Evolutionary conservation across 345 rosid genomes (phyloP).

Genomic region (Boechera retrofracta): DNA sequence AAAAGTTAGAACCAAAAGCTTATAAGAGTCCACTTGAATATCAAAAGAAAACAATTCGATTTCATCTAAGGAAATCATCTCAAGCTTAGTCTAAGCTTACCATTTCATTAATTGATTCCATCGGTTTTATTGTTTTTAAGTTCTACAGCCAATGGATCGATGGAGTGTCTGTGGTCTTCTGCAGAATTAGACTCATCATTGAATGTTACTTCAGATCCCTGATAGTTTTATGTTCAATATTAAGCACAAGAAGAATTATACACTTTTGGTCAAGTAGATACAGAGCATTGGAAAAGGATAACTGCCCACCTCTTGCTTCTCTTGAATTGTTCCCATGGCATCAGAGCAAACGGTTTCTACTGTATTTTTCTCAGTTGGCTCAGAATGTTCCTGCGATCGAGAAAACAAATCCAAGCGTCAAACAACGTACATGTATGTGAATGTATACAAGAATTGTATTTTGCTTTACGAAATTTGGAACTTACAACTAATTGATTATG

Average conservation of each 20-base stretch:
- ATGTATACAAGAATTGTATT: slow-evolving; percentile 6
- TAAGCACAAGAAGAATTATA: slow-evolving; percentile 24
- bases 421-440: neutral
- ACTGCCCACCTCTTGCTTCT: slow-evolving; percentile 30
- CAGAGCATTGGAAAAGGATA: slow-evolving; percentile 8
- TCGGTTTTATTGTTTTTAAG: slow-evolving; percentile 9
- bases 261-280: slow-evolving; percentile 2
- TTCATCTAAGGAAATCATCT: neutral
- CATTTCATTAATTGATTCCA: slow-evolving; percentile 35
- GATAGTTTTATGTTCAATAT: slow-evolving; percentile 40
- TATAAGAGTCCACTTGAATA: neutral
- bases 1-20: slow-evolving; percentile 18
- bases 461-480: slow-evolving; percentile 19
- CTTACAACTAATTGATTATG: slow-evolving; percentile 34
- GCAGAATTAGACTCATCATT: slow-evolving; percentile 29
- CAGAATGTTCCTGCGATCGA: slow-evolving; percentile 18
- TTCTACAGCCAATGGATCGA: slow-evolving; percentile 29
- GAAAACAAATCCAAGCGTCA: neutral
- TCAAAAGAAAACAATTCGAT: slow-evolving; percentile 1
- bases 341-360: neutral
- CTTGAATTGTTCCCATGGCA: slow-evolving; percentile 16
- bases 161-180: slow-evolving; percentile 24
- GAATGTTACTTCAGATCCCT: slow-evolving; percentile 32
- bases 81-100: slow-evolving; percentile 35
- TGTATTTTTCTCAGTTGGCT: slow-evolving; percentile 19